These are phyloP conservation scores for Fusarium succisae DNA, from an alignment of 2,329 filamentous ascomycete species.

Conservation along the genomic window DNA sequence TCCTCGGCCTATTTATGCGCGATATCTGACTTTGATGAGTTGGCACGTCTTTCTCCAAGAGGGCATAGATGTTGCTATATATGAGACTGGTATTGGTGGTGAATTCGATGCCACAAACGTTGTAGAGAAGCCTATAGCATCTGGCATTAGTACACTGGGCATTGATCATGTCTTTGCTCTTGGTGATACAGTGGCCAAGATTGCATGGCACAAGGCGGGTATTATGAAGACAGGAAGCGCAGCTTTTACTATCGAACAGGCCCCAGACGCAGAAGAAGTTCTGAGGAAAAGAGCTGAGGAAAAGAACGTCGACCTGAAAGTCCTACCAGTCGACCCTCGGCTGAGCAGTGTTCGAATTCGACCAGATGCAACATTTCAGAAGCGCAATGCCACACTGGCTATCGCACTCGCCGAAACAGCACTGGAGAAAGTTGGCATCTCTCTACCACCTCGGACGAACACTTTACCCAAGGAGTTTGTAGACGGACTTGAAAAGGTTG, in stretches of 20 bases:
- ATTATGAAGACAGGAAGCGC: conserved; percentile 70
- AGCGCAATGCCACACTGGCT: conserved; percentile 64
- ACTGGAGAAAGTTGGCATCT: conserved; percentile 55
- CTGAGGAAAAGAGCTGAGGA: conserved; percentile 62
- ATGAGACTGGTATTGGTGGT: conserved; percentile 74
- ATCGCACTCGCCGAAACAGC: conserved; percentile 62
- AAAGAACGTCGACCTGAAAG: conserved; percentile 58
- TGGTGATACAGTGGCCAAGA: conserved; percentile 70
- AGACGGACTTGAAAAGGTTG: conserved; percentile 77
- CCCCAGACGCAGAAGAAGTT: conserved; percentile 55
- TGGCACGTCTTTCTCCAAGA: conserved; percentile 74
- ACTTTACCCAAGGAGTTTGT: conserved; percentile 71
- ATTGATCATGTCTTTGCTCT: conserved; percentile 74
- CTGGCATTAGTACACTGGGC: conserved; percentile 72
- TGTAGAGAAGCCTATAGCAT: conserved; percentile 64
- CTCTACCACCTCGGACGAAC: conserved; percentile 36
- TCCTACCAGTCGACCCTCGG: conserved; percentile 58
- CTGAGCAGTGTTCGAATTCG: conserved; percentile 58
- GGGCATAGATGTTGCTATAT: conserved; percentile 68
- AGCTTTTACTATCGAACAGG: conserved; percentile 67
- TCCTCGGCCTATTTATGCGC: conserved; percentile 65
- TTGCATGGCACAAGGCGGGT: conserved; percentile 79
- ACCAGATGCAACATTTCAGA: conserved; percentile 67
- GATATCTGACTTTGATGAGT: conserved; percentile 72
- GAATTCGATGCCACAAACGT: conserved; percentile 76